A percentile compares a stretch with the other conserved stretches of the same genome.
Conservation (phyloP, 2,329 filamentous ascomycete species). For the Colletotrichum sansevieriae region DNA sequence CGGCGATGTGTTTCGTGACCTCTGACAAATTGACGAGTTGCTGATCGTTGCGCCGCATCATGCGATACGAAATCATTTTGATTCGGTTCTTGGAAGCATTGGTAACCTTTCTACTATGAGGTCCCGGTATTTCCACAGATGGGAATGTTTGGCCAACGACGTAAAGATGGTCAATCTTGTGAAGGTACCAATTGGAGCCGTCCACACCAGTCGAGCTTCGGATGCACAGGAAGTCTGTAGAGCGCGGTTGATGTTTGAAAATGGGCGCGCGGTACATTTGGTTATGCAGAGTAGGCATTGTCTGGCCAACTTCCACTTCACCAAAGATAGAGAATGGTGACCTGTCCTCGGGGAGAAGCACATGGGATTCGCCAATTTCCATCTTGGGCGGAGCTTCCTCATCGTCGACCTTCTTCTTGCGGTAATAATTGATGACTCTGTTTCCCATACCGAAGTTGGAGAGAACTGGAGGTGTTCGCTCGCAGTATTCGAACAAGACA, state of each 20-base stretch:
- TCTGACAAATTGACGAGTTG: constrained; percentile 81
- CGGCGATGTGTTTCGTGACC: constrained; percentile 91
- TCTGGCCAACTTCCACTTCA: constrained; percentile 90
- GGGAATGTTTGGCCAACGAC: constrained; percentile 95
- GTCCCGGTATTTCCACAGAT: constrained; percentile 90
- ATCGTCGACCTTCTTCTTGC: constrained; percentile 80
- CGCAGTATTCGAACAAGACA: constrained; percentile 93
- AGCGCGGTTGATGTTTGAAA: constrained; percentile 84
- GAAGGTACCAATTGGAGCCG: constrained; percentile 85
- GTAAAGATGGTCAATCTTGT: constrained; percentile 91
- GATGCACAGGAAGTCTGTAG: constrained; percentile 88
- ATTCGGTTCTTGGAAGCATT: constrained; percentile 97
- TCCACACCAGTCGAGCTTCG: constrained; percentile 82
- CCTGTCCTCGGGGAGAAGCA: constrained; percentile 92
- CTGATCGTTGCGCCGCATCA: constrained; percentile 82
- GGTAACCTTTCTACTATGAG: constrained; percentile 93
- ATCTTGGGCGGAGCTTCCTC: constrained; percentile 81
- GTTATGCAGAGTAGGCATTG: constrained; percentile 91
- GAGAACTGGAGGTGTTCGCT: constrained; percentile 90
- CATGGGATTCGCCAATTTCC: constrained; percentile 89
- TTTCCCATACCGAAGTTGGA: constrained; percentile 99
- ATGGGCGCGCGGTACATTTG: constrained; percentile 95
- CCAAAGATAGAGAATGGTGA: constrained; percentile 97
- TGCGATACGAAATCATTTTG: constrained; percentile 94
- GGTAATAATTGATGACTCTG: constrained; percentile 96